Conservation (phyloP, 352 stramenopile species). For the Phytopythium sindhum region DNA sequence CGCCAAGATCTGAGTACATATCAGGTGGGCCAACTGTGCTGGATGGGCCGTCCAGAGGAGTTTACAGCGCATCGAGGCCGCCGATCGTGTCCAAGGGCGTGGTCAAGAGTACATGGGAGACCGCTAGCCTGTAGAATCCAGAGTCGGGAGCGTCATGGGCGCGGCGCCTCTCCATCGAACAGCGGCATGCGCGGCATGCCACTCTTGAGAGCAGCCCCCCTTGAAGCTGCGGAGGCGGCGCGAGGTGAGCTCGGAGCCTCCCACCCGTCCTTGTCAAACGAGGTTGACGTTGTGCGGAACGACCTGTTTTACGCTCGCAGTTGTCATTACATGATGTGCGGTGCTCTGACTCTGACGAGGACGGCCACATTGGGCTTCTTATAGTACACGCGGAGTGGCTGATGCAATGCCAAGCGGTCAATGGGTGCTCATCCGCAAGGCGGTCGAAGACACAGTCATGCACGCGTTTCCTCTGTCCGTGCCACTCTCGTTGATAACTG, state of each 20-base stretch:
- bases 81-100: no score
- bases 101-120: no score
- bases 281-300: not conserved
- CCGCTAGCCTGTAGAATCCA: no score
- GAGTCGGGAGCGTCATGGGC: no score
- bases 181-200: slow-evolving; percentile 5
- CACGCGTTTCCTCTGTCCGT: slow-evolving; percentile 3
- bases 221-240: slow-evolving; percentile 3
- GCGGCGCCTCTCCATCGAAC: slow-evolving; percentile 3
- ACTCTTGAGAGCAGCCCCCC: not conserved
- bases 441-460: not conserved
- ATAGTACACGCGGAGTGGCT: not conserved
- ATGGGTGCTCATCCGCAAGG: not conserved
- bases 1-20: not conserved
- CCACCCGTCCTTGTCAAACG: not conserved
- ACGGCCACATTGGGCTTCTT: no score
- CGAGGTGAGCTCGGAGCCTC: not conserved
- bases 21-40: not conserved
- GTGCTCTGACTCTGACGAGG: not conserved
- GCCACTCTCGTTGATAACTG: not conserved
- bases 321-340: not conserved
- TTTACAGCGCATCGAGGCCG: not conserved
- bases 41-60: not conserved
- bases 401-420: not conserved
- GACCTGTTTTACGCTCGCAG: not conserved